Evolutionary conservation across 176 grass and related monocot species (phyloP).

Genomic region (Oropetium thomaeum): DNA sequence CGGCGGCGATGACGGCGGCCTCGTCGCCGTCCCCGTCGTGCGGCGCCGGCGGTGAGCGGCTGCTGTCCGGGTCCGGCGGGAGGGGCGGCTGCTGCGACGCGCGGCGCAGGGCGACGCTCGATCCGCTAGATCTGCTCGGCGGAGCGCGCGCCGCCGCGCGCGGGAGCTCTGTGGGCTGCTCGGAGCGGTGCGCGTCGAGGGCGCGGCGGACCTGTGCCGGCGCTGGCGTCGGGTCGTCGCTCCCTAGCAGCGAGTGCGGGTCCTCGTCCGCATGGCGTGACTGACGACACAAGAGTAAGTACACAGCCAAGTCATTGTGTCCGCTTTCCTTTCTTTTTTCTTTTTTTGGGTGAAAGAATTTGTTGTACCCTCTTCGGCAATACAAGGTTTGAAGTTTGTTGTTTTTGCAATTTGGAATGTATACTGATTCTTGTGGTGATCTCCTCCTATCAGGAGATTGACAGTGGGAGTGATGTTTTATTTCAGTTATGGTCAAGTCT

Average conservation of each 20-base stretch:
- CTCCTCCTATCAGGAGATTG: no score
- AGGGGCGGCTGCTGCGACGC: not conserved
- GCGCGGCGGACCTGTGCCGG: not conserved
- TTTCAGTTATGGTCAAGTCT: no score
- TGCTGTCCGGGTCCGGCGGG: not conserved
- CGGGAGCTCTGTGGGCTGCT: not conserved
- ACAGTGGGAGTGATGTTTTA: no score
- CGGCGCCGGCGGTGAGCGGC: constrained; percentile 30
- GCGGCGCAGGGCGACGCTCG: constrained; percentile 46
- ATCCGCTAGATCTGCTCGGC: constrained; percentile 49
- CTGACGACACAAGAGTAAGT: no score
- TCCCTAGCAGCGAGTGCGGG: constrained; percentile 58
- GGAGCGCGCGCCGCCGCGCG: not conserved
- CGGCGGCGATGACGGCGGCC: constrained; percentile 18
- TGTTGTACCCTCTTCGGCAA: no score
- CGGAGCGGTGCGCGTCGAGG: constrained; percentile 52
- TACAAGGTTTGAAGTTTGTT: no score
- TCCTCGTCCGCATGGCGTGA: constrained; percentile 14
- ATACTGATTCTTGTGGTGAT: no score
- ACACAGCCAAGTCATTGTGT: no score
- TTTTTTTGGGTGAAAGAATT: no score
- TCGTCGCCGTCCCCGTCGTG: constrained; percentile 26
- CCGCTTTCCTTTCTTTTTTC: no score
- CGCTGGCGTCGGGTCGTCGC: not conserved
- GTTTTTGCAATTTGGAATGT: no score